Evolutionary conservation across 768 basidiomycete species (phyloP), one percentile per base, ranked within the genome.

Genomic region (Sporobolomyces roseus): DNA sequence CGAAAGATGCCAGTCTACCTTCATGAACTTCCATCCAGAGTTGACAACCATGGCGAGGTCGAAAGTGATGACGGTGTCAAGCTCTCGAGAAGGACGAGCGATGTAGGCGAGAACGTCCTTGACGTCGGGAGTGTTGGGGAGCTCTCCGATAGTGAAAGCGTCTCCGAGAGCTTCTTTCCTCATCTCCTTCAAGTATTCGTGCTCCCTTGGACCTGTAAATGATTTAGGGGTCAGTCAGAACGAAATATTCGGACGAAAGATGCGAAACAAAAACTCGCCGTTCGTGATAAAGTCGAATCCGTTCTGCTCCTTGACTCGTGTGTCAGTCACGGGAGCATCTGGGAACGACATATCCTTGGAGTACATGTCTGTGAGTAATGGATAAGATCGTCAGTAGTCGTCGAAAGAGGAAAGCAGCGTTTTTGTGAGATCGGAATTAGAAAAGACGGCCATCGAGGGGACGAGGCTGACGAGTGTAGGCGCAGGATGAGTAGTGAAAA

Each of bases 151-250:
- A 41, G 75, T 75, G 59, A 66, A 38, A 25, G 36, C 51, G 64
- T 80, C 84, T 67, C 84, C 84, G 21, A 88, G 80, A 6, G 88
- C 85, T 69, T 85, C 81, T 38, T 71, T 61, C 63, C 86, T 77
- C 86, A 90, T 87, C 78, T 89, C 85, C 71, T 83, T 80, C 52
- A 90, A 74, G 74, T 82, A 89, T 64, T 88, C 84, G 73, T 88
- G 86, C n/a, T n/a, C n/a, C n/a, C n/a, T n/a, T n/a, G n/a, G n/a
- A n/a, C n/a, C n/a, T n/a, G n/a, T n/a, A n/a, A n/a, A n/a, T n/a
- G n/a, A n/a, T n/a, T n/a, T n/a, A n/a, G n/a, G n/a, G n/a, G n/a
- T n/a, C n/a, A n/a, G n/a, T n/a, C n/a, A n/a, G n/a, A n/a, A n/a
- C n/a, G n/a, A n/a, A n/a, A n/a, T n/a, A n/a, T n/a, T n/a, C n/a